phyloP scores from a whole-genome alignment of 108 stramenopile genomes.

The Nitzschia sp. region DNA sequence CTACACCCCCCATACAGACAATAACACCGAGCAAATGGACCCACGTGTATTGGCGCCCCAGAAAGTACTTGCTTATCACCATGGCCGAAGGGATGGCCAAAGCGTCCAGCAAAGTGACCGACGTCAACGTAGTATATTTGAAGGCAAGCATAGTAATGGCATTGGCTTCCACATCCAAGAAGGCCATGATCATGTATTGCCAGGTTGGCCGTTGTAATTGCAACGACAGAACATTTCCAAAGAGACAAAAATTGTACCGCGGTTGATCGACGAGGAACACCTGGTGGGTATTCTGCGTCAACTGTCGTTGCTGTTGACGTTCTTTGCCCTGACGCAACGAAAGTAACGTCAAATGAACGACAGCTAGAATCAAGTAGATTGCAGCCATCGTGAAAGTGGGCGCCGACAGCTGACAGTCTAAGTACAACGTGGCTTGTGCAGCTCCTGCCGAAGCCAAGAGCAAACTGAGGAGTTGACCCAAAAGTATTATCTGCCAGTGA shows the following conservation, averaged over 20 bases:
- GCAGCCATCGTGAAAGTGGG: slow-evolving; percentile 48
- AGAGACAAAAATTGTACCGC: slow-evolving; percentile 12
- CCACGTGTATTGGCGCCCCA: slow-evolving; percentile 62
- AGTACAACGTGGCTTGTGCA: slow-evolving; percentile 54
- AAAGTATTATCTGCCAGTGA: slow-evolving; percentile 44
- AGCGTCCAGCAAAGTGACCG: slow-evolving; percentile 89
- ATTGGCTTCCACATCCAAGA: slow-evolving; percentile 94
- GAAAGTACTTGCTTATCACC: slow-evolving; percentile 72
- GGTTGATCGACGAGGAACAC: not conserved
- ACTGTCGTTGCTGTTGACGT: slow-evolving; percentile 21
- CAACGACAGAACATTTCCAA: no score
- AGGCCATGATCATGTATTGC: slow-evolving; percentile 64
- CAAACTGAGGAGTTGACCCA: slow-evolving; percentile 61
- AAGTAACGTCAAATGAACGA: slow-evolving; percentile 15
- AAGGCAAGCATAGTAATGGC: slow-evolving; percentile 84
- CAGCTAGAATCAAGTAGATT: slow-evolving; percentile 52
- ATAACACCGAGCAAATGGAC: slow-evolving; percentile 79
- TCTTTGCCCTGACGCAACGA: not conserved
- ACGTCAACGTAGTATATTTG: slow-evolving; percentile 92
- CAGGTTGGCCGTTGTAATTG: slow-evolving; percentile 47
- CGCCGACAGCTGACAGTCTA: slow-evolving; percentile 43
- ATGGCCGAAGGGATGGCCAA: slow-evolving; percentile 94
- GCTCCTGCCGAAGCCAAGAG: slow-evolving; percentile 55
- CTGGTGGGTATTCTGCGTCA: slow-evolving; percentile 1
- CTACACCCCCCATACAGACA: slow-evolving; percentile 83